Base-by-base conservation (phyloP, 495 filamentous ascomycete species). In the Xylaria sp. region DNA sequence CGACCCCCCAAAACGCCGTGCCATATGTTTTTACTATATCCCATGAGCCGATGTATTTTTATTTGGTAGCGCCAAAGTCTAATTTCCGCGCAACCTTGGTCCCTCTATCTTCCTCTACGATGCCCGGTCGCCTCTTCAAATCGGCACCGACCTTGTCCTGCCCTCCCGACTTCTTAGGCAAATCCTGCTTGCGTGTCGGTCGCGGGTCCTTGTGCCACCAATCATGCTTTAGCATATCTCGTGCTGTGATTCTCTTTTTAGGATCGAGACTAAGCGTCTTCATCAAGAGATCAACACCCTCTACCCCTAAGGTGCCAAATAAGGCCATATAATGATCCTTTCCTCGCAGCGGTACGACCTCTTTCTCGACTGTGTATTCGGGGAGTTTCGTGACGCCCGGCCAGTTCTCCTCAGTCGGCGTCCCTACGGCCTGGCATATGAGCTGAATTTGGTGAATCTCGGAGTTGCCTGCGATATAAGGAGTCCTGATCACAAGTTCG, bases 371-470 rank as follows among this genome's bases (percentile, higher is more conserved):
- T 0, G 88, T 86, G 76, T 94, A 99, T 67, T 90, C 90, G n/a
- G 90, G 89, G 26, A 99, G 82, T 72, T 87, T 88, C 3, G 90
- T 90, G 5, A 98, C 96, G 12, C 95, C 96, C 0, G 96, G 94
- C 97, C 97, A 99, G 76, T 94, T 95, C 7, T 93, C 92, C 78
- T 99, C 97, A 1, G 90, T 95, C 5, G 96, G 96, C 0, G 94
- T 97, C 29, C 97, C 97, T 71, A 98, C 89, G 9, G 90, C 89
- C 73, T 93, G 88, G 76, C 90, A 93, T 72, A 98, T 97, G 67
- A 95, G 85, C 37, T 86, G 80, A 48, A 97, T 87, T 74, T 97
- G 85, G 71, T 98, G 95, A 0, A 92, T 90, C 74, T 93, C 91
- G 31, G 78, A 81, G 74, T 85, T 79, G 0, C 92, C 93, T 0